These are phyloP conservation scores for Diospyros lotus DNA, from an alignment of 148 eudicot genomes.

Conservation along the genomic window DNA sequence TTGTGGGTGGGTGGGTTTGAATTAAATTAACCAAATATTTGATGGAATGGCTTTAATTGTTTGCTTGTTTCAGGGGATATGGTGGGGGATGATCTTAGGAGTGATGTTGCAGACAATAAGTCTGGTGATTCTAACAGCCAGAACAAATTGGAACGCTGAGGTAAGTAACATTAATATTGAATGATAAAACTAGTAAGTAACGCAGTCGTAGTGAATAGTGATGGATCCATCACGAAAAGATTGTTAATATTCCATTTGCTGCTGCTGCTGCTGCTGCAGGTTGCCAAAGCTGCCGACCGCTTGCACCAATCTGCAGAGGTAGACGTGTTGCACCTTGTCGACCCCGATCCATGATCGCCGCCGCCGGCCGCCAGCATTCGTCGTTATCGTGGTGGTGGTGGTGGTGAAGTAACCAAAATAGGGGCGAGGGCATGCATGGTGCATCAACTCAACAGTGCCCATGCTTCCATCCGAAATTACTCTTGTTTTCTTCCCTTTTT, in stretches of 20 bases:
- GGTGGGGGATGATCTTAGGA: conserved; percentile 70
- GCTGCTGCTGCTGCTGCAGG: conserved; percentile 21
- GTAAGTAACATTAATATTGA: conserved; percentile 12
- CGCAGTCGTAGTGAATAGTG: not conserved
- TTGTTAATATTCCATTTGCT: not conserved
- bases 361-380: no score
- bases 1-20: no score
- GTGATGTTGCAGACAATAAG: conserved; percentile 45
- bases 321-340: conserved; percentile 28
- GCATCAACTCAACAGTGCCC: no score
- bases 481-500: no score
- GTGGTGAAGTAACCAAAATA: no score
- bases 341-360: conserved; percentile 7
- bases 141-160: conserved; percentile 52
- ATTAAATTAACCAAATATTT: no score
- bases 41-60: not conserved
- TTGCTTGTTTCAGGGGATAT: conserved; percentile 31
- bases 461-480: no score
- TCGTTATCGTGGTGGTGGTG: no score
- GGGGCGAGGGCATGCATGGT: no score
- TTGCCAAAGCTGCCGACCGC: conserved; percentile 44
- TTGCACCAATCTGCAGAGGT: conserved; percentile 38
- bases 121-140: conserved; percentile 42
- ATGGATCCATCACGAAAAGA: not conserved
- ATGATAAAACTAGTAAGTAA: no score